Conservation (phyloP, 257 asterid genomes). For the Nicotiana tomentosiformis region DNA sequence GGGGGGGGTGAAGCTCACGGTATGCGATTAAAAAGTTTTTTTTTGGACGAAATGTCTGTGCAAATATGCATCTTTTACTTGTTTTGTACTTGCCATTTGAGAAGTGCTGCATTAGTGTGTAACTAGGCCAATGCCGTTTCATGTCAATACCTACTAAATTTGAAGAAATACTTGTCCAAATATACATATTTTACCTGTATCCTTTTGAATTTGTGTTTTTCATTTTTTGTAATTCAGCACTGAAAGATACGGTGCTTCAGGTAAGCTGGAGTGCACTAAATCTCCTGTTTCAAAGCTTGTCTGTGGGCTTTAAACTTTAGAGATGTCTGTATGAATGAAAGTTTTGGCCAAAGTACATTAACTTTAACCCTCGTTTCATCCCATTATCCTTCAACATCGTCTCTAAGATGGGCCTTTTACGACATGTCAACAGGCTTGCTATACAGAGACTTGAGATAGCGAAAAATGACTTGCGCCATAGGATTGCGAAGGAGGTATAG, state of each 20-base stretch:
- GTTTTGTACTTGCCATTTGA: neutral
- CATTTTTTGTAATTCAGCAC: neutral
- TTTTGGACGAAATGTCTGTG: neutral
- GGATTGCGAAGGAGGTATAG: slow-evolving; percentile 89
- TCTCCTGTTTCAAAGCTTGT: neutral
- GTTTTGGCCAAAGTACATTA: neutral
- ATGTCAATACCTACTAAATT: neutral
- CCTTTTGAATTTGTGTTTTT: neutral
- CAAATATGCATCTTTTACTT: neutral
- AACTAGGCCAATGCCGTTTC: neutral
- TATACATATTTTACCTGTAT: neutral
- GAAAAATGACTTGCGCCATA: slow-evolving; percentile 83
- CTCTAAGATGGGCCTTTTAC: slow-evolving; percentile 18
- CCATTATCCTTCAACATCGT: neutral
- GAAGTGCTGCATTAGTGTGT: neutral
- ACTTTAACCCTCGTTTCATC: neutral
- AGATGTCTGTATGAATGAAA: neutral
- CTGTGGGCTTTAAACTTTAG: neutral
- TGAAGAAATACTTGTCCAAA: neutral
- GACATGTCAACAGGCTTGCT: slow-evolving; percentile 58
- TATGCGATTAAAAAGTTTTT: neutral
- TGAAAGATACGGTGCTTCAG: neutral
- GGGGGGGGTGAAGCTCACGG: neutral
- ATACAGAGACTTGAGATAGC: slow-evolving; percentile 88
- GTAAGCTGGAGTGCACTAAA: slow-evolving; percentile 3